Evolutionary conservation across 257 asterid genomes (phyloP), one percentile per base, ranked within the genome.

Genomic region (Nicotiana obtusifolia): DNA sequence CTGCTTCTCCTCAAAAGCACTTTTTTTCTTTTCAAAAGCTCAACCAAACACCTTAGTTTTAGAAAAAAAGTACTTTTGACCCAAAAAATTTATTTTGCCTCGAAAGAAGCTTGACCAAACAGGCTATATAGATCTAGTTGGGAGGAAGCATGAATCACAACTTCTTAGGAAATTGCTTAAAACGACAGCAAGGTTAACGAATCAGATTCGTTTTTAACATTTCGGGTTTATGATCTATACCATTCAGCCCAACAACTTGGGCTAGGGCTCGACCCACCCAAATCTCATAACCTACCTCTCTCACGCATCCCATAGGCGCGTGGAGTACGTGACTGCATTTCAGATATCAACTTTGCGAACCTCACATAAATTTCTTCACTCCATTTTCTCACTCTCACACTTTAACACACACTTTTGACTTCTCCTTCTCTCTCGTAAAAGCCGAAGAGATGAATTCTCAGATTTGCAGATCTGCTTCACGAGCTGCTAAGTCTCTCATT

Each of bases 391-490:
- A 17, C 44, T 60, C 49, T 41, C 17, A 15, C 54, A 68, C 78
- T 41, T 20, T n/a, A n/a, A n/a, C n/a, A n/a, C n/a, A n/a, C n/a
- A n/a, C n/a, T n/a, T 47, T 61, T 44, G 4, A n/a, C 14, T 54
- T 1, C 15, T 59, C 76, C 7, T 33, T 59, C 57, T 30, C 59
- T 33, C n/a, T n/a, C 30, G 28, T 14, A 10, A n/a, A 47, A 33
- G 28, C 26, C 49, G 6, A 11, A 22, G 86, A 84, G 69, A 96
- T 94, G 99, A 93, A 91, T 90, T 89, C 97, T 80, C 98, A 91
- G 85, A 88, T 93, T 81, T 79, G 82, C 95, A 93, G 97, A 96
- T 94, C 98, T 71, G 90, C 86, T 35, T 84, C 91, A 2, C 76
- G 84, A 66, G 84, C 85, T 22, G 97, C 97, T 5, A 91, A 93